Conservation (phyloP, 1,139 yeast genomes). For the Diutina siamensis region DNA sequence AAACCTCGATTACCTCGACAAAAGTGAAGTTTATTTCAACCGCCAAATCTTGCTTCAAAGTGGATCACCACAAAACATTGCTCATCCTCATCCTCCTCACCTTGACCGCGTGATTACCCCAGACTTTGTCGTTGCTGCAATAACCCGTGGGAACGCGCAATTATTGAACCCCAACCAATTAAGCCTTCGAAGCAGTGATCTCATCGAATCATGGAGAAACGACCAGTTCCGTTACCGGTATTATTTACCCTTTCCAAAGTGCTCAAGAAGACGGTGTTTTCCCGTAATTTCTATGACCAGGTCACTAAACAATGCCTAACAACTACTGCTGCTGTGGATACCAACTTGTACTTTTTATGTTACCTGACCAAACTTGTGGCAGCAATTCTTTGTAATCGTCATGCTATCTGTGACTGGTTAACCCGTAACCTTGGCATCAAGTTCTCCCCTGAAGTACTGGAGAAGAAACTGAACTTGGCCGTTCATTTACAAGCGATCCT, state of each 20-base stretch:
- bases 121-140: neutral
- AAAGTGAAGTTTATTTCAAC: too few relatives aligned
- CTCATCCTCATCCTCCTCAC: neutral
- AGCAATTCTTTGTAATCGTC: slow-evolving; percentile 28
- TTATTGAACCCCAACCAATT: neutral
- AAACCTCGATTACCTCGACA: too few relatives aligned
- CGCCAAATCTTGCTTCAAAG: neutral
- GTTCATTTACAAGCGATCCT: slow-evolving; percentile 31
- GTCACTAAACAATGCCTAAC: slow-evolving; percentile 30
- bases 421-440: slow-evolving; percentile 6
- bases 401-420: slow-evolving; percentile 21
- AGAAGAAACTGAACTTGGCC: slow-evolving; percentile 19
- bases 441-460: neutral
- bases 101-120: neutral
- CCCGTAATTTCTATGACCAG: slow-evolving; percentile 31
- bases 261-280: slow-evolving; percentile 15
- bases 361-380: slow-evolving; percentile 32
- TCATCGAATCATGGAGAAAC: neutral
- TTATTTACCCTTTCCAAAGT: slow-evolving; percentile 13
- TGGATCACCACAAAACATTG: neutral
- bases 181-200: too few relatives aligned
- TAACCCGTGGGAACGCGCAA: neutral
- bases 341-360: slow-evolving; percentile 32
- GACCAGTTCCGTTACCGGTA: slow-evolving; percentile 10
- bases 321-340: slow-evolving; percentile 26